Percentiles rank a stretch among this genome's conserved stretches.
Conservation (phyloP, 108 stramenopile species). For the Mediolabrus comicus region DNA sequence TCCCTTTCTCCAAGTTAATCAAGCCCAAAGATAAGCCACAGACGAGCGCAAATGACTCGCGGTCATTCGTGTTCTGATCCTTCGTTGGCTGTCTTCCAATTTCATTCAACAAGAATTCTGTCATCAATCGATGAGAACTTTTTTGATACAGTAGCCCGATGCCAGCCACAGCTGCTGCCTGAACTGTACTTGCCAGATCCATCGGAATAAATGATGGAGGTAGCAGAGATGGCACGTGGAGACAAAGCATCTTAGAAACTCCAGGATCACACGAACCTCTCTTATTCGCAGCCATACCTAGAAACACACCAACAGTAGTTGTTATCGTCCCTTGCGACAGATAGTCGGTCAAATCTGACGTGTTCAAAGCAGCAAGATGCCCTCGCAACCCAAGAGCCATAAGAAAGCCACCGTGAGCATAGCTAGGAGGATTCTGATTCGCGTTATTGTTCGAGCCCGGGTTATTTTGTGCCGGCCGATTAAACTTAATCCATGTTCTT, state of each 20-base stretch:
- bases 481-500: slow-evolving; percentile 96
- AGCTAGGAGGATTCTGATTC: slow-evolving; percentile 42
- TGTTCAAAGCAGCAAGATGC: slow-evolving; percentile 88
- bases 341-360: slow-evolving; percentile 97
- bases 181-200: slow-evolving; percentile 88
- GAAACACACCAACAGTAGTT: slow-evolving; percentile 92
- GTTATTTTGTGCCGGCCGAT: slow-evolving; percentile 60
- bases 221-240: slow-evolving; percentile 95
- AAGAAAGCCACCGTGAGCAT: slow-evolving; percentile 90
- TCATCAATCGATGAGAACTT: slow-evolving; percentile 94
- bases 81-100: slow-evolving; percentile 83
- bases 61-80: slow-evolving; percentile 73
- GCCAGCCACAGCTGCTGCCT: slow-evolving; percentile 89
- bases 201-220: slow-evolving; percentile 88
- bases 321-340: slow-evolving; percentile 94
- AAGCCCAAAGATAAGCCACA: slow-evolving; percentile 44
- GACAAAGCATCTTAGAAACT: slow-evolving; percentile 96
- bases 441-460: slow-evolving; percentile 18
- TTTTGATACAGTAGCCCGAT: slow-evolving; percentile 91
- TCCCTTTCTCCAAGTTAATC: slow-evolving; percentile 48
- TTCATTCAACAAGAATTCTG: slow-evolving; percentile 95
- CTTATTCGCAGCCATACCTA: slow-evolving; percentile 96
- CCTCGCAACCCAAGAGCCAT: slow-evolving; percentile 94
- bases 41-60: slow-evolving; percentile 87
- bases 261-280: slow-evolving; percentile 88